Conservation (phyloP, 2,329 filamentous ascomycete genomes). For the Penicillium janthinellum region DNA sequence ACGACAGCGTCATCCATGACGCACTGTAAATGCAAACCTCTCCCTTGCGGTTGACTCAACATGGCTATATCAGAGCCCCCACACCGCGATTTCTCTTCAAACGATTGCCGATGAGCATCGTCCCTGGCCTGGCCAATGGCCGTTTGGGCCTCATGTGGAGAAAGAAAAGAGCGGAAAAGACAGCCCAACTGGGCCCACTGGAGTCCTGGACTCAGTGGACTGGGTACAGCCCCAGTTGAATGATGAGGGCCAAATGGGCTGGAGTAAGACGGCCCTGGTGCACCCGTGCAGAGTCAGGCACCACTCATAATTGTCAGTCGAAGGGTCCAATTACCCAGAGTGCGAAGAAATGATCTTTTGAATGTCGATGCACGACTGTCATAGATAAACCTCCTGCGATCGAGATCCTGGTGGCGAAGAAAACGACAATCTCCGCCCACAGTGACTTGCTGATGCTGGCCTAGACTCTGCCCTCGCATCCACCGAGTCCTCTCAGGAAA, state of each 20-base stretch:
- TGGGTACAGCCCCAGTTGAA: not conserved
- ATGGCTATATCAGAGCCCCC: not conserved
- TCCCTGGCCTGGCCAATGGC: not conserved
- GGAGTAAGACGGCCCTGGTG: not conserved
- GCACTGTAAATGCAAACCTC: not conserved
- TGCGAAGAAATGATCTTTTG: not conserved
- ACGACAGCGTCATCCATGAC: not conserved
- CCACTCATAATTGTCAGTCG: not conserved
- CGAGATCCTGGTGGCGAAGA: not conserved
- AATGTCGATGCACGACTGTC: not conserved
- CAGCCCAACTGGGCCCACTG: not conserved
- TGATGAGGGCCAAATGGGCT: not conserved
- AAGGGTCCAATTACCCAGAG: not conserved
- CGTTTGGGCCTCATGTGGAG: not conserved
- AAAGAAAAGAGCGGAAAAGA: not conserved
- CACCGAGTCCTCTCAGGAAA: not conserved
- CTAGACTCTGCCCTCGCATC: slow-evolving; percentile 6
- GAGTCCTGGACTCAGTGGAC: not conserved
- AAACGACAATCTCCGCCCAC: not conserved
- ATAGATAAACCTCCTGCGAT: not conserved
- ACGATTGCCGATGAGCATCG: not conserved
- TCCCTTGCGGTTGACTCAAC: not conserved
- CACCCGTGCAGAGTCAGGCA: not conserved
- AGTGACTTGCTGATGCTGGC: not conserved
- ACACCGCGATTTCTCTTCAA: not conserved